These are phyloP conservation scores for Cronartium ribicola DNA, from an alignment of 1,284 basidiomycete species.

Conservation along the genomic window DNA sequence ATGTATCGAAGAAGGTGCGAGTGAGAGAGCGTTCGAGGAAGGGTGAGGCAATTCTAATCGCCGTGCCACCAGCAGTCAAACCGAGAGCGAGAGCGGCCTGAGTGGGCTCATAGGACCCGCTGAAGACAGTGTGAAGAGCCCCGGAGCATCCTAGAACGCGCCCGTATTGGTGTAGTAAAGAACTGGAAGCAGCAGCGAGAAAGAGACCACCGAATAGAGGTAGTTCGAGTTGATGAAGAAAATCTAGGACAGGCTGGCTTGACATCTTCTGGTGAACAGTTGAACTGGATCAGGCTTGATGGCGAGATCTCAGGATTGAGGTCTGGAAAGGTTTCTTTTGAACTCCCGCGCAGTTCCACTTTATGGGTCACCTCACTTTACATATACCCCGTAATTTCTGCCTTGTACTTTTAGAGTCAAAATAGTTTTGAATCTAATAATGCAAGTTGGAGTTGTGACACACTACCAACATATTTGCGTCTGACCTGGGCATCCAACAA, in stretches of 20 bases:
- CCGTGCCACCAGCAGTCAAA: not conserved
- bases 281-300: too few relatives aligned
- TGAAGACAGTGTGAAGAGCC: not conserved
- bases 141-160: not conserved
- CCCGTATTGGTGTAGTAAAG: not conserved
- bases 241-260: not conserved
- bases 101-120: not conserved
- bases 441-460: too few relatives aligned
- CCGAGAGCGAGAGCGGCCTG: constrained; percentile 2
- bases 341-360: too few relatives aligned
- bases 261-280: too few relatives aligned
- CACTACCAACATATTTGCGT: too few relatives aligned
- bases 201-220: not conserved
- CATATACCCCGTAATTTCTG: too few relatives aligned
- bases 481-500: too few relatives aligned
- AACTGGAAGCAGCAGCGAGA: constrained; percentile 3
- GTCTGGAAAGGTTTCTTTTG: too few relatives aligned
- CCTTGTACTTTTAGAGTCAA: too few relatives aligned
- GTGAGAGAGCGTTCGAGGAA: constrained; percentile 5
- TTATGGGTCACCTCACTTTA: too few relatives aligned
- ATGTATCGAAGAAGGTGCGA: constrained; percentile 10
- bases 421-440: too few relatives aligned
- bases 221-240: not conserved
- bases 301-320: too few relatives aligned
- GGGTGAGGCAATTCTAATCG: constrained; percentile 1